Evolutionary conservation across 2,329 filamentous ascomycete genomes (phyloP), one percentile per base, ranked within the genome.

Genomic region (Chaetomiaceae sp.): DNA sequence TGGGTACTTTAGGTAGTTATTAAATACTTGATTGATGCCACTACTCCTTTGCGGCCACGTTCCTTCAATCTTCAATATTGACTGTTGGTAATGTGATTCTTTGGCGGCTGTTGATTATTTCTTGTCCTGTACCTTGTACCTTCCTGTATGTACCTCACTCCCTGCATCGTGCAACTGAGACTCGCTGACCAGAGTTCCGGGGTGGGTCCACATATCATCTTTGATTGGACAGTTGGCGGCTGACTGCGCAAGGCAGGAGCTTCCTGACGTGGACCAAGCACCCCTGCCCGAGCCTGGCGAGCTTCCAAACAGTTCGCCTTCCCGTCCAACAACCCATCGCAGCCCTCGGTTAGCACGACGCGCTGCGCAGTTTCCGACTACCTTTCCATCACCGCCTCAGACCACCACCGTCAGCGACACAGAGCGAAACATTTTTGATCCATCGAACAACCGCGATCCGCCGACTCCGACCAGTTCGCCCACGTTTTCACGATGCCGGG

Each of bases 401-500:
- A 29, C 35, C 12, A 14, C 20, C 6, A 20, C 12, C 40, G 6
- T n/a, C 10, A 29, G 7, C 26, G 19, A 9, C 38, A 29, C 11
- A 41, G n/a, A n/a, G n/a, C 32, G 4, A 9, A 27, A 30, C 32
- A 15, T 20, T 22, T 29, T 38, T 30, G 40, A 29, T 47, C 45
- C 41, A 24, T 32, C 12, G 2, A 37, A 4, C 20, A 24, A 33
- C 4, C 10, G 15, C 6, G 44, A 49, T 22, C 33, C 19, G 18
- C 15, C 43, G 37, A 53, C 39, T 38, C n/a, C 39, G 30, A n/a
- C 32, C 55, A 38, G 52, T 52, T 45, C 29, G 14, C 14, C 29
- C 29, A 7, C 22, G 14, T 12, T 12, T n/a, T n/a, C 49, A 52
- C 61, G 50, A 98, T 97, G 93, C 87, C 93, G 65, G 88, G 87